These are phyloP conservation scores for Pichia inconspicua DNA, from an alignment of 1,139 yeast genomes.

Conservation along the genomic window DNA sequence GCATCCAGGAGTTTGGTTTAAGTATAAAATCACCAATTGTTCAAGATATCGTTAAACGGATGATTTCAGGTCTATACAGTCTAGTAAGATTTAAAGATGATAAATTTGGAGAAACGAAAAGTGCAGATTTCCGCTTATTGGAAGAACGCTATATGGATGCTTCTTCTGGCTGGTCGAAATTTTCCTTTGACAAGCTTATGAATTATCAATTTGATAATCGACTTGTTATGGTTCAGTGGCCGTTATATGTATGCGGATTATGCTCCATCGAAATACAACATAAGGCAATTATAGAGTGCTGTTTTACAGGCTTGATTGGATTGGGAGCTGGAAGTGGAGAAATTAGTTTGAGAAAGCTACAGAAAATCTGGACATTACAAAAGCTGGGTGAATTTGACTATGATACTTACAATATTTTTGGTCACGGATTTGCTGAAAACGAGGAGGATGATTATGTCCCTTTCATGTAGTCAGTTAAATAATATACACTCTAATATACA, in stretches of 20 bases:
- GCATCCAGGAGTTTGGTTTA: conserved; percentile 28
- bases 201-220: conserved; percentile 30
- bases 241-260: conserved; percentile 31
- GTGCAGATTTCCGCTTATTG: conserved; percentile 2
- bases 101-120: conserved; percentile 6
- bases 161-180: conserved; percentile 7
- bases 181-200: conserved; percentile 23
- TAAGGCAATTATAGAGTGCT: conserved; percentile 27
- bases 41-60: conserved; percentile 34
- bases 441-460: conserved; percentile 29
- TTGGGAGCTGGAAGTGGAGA: conserved; percentile 33
- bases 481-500: conserved; percentile 1
- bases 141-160: conserved; percentile 7
- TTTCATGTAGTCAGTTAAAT: conserved; percentile 18
- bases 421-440: conserved; percentile 10
- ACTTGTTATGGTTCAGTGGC: conserved; percentile 34
- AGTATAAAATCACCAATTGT: conserved; percentile 33
- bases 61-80: conserved; percentile 29
- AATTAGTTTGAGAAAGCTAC: conserved; percentile 27
- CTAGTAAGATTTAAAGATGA: conserved; percentile 19
- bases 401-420: conserved; percentile 28
- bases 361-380: conserved; percentile 33
- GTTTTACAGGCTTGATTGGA: conserved; percentile 28
- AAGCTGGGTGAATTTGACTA: conserved; percentile 40
- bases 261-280: conserved; percentile 28